Evolutionary conservation across 306 rosid genomes (phyloP), one percentile per base, ranked within the genome.

Genomic region (Potentilla sterilis): DNA sequence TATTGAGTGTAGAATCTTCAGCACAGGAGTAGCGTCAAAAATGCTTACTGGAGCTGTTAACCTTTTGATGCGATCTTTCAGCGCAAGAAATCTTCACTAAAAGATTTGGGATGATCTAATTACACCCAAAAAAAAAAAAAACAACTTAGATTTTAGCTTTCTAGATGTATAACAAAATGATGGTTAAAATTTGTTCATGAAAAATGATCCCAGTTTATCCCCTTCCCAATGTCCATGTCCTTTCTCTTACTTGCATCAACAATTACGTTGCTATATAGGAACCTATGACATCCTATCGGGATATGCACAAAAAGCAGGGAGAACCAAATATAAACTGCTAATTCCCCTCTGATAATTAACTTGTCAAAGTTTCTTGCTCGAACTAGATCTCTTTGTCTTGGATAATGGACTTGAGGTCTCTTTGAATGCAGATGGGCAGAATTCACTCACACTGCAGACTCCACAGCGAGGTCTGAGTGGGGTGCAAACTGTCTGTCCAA

Each of bases 401-500:
- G 90, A 82, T 52, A 78, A 65, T 22, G 91, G 77, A 69, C 79
- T 87, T 0, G 86, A 81, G 61, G 86, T 55, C 71, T 88, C 96
- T 65, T 81, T 88, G 87, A 86, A 88, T 0, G 97, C 94, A 2
- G 98, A 89, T 10, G 97, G 97, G 72, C 98, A 94, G 59, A 86
- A 78, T 70, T 78, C 81, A 43, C 78, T 87, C 38, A 94, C 82
- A 75, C 75, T 59, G 68, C 98, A 94, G 55, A 75, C 81, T 67
- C 86, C 90, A 44, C 98, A 94, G 34, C 67, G 84, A 73, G 98
- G 97, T 77, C 97, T 62, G 62, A 87, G 86, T 8, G 98, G 91
- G 34, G 93, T 89, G 77, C 98, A 94, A 38, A 91, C 75, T 5
- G 91, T 83, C 77, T 91, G 87, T 81, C 97, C 98, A 86, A 94